A percentile compares a stretch with the other conserved stretches of the same genome.
These are phyloP conservation scores for Rubroboletus pulcherrimus DNA, from an alignment of 768 basidiomycete genomes.

Conservation along the genomic window DNA sequence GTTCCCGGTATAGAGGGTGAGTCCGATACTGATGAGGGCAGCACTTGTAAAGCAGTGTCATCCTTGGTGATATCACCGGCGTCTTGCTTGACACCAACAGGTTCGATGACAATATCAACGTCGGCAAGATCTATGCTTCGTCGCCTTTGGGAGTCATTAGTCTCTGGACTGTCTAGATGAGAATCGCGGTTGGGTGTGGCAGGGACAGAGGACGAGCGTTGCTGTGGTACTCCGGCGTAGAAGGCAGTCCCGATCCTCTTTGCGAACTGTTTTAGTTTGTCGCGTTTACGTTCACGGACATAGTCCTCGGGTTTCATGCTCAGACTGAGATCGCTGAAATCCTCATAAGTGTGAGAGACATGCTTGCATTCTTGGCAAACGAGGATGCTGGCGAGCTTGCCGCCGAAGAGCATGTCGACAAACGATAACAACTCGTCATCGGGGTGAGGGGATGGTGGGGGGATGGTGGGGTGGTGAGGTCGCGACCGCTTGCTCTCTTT, in stretches of 20 bases:
- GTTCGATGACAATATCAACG: conserved; percentile 30
- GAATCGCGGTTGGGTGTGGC: conserved; percentile 34
- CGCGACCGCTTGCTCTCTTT: conserved; percentile 29
- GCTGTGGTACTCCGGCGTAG: conserved; percentile 30
- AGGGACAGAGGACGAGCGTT: conserved; percentile 59
- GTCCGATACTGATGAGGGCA: background rate
- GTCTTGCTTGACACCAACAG: background rate
- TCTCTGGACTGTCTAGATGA: conserved; percentile 29
- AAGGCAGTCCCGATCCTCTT: conserved; percentile 45
- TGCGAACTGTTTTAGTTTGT: conserved; percentile 71
- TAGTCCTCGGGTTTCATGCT: conserved; percentile 85
- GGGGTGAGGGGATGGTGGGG: conserved; percentile 12
- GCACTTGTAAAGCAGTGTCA: background rate
- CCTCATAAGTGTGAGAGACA: conserved; percentile 75
- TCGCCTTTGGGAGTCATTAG: conserved; percentile 27
- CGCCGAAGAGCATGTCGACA: conserved; percentile 88
- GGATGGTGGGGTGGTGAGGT: background rate
- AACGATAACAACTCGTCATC: conserved; percentile 64
- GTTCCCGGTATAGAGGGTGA: conserved; percentile 17
- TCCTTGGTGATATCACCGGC: background rate
- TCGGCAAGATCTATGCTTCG: conserved; percentile 32
- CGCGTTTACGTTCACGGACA: conserved; percentile 66
- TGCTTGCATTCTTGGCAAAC: conserved; percentile 94
- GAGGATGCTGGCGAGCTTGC: conserved; percentile 83
- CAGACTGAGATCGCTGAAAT: conserved; percentile 90